These are phyloP conservation scores for Umbelopsis vinacea DNA, from an alignment of 192 early-diverging fungal species.

Conservation along the genomic window DNA sequence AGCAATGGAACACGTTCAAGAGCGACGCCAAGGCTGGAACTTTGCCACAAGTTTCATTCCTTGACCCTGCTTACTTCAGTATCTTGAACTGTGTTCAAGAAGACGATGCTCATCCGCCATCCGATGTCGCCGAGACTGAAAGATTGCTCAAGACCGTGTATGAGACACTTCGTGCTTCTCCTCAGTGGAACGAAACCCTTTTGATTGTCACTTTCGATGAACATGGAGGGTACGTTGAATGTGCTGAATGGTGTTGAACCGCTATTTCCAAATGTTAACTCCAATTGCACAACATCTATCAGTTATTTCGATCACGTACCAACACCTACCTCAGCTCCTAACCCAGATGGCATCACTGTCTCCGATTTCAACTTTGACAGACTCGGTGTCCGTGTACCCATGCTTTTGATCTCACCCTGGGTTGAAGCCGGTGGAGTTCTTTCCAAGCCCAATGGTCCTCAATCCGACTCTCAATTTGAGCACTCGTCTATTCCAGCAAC, in stretches of 20 bases:
- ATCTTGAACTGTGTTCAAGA: slow-evolving; percentile 32
- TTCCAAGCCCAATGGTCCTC: slow-evolving; percentile 29
- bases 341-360: slow-evolving; percentile 43
- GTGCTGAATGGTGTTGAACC: not conserved
- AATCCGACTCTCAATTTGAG: slow-evolving; percentile 46
- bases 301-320: slow-evolving; percentile 52
- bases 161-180: slow-evolving; percentile 50
- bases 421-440: slow-evolving; percentile 42
- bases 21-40: slow-evolving; percentile 27
- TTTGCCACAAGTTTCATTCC: slow-evolving; percentile 26
- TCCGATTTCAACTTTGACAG: slow-evolving; percentile 51
- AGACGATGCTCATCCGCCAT: slow-evolving; percentile 30
- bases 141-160: slow-evolving; percentile 44
- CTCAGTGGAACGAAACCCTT: slow-evolving; percentile 54
- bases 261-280: not conserved
- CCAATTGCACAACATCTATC: not conserved
- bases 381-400: slow-evolving; percentile 54
- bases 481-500: slow-evolving; percentile 55
- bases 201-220: slow-evolving; percentile 58
- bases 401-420: slow-evolving; percentile 52
- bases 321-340: slow-evolving; percentile 47
- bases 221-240: slow-evolving; percentile 44
- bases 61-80: slow-evolving; percentile 31
- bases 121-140: slow-evolving; percentile 37
- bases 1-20: slow-evolving; percentile 19